Percentiles rank a stretch among this genome's conserved stretches.
These are phyloP conservation scores for Sarocladiaceae sp. DNA, from an alignment of 2,329 filamentous ascomycete species.

Conservation along the genomic window DNA sequence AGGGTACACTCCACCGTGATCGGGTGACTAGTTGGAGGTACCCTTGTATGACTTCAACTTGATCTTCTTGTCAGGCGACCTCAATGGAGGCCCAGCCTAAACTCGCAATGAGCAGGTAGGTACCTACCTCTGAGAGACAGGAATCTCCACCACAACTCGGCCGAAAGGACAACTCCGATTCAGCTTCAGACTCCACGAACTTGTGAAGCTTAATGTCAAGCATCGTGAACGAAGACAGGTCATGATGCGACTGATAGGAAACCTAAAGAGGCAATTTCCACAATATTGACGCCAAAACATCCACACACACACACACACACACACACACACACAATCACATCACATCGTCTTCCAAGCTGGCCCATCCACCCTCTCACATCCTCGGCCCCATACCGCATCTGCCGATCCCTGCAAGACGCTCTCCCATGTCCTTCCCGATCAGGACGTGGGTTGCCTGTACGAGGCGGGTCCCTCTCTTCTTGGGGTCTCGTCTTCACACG, in stretches of 20 bases:
- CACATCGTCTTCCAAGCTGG: no score
- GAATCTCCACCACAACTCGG: no score
- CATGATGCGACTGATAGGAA: background rate
- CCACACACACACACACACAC: no score
- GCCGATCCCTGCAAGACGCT: background rate
- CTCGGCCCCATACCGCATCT: background rate
- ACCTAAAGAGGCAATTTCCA: background rate
- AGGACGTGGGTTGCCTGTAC: background rate
- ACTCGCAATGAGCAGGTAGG: background rate
- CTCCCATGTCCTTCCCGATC: constrained; percentile 2
- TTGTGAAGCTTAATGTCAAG: background rate
- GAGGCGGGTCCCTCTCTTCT: background rate
- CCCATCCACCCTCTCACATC: no score
- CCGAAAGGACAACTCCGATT: no score
- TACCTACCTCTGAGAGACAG: background rate
- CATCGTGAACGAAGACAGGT: background rate
- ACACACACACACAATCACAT: no score
- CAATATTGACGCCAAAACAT: background rate
- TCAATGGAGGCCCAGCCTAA: background rate
- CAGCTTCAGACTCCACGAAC: no score
- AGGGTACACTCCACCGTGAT: background rate
- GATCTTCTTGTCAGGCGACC: background rate
- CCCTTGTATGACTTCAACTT: background rate
- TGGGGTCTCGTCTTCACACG: background rate
- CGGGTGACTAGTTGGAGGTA: no score